phyloP scores from a whole-genome alignment of 768 basidiomycete species.

The Austroboletus festivus region DNA sequence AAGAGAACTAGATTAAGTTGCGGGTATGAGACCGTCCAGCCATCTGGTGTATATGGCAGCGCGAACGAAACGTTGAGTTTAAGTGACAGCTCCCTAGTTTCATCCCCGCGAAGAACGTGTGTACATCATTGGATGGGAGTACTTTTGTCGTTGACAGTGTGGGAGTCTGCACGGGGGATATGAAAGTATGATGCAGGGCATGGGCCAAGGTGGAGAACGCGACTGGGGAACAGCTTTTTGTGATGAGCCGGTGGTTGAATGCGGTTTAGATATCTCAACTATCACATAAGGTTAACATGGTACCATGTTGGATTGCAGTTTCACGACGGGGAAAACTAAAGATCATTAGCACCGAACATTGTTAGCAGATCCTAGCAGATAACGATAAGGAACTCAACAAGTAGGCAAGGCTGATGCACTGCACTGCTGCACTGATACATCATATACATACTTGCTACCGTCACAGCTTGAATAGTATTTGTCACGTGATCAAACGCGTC shows the following conservation, averaged over 20 bases:
- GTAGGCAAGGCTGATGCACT: too few relatives aligned
- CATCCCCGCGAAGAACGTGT: not conserved
- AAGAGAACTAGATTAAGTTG: constrained; percentile 8
- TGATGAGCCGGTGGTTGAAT: not conserved
- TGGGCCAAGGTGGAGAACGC: not conserved
- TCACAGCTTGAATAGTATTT: too few relatives aligned
- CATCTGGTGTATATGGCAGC: constrained; percentile 1
- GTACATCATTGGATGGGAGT: not conserved
- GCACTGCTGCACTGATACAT: too few relatives aligned
- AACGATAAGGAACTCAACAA: not conserved
- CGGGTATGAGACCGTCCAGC: not conserved
- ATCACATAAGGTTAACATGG: constrained; percentile 15
- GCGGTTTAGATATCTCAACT: constrained; percentile 5
- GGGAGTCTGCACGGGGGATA: not conserved
- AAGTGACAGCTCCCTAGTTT: constrained; percentile 2
- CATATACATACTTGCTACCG: too few relatives aligned
- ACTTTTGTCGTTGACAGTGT: not conserved
- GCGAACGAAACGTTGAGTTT: constrained; percentile 10
- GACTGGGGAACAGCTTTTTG: not conserved
- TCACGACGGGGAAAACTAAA: constrained; percentile 2
- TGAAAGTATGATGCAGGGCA: not conserved
- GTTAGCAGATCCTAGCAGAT: not conserved
- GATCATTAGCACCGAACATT: too few relatives aligned
- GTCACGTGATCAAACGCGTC: constrained; percentile 33
- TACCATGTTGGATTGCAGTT: constrained; percentile 8